Evolutionary conservation across 768 basidiomycete genomes (phyloP).

Genomic region (Suillus brevipes): DNA sequence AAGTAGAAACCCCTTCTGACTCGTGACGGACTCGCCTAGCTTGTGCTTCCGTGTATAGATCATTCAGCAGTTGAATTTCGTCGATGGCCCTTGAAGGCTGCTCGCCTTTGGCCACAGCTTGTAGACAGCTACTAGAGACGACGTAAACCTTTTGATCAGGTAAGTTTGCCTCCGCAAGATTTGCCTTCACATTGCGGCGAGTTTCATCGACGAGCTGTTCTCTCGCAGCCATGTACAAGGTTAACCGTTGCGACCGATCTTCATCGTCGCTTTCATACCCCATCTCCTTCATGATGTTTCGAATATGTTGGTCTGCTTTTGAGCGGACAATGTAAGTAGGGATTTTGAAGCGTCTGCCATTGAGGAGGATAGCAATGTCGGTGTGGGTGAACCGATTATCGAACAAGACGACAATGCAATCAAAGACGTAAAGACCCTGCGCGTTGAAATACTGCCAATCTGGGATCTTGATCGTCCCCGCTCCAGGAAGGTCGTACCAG

Average conservation of each 20-base stretch:
- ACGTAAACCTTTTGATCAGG: constrained; percentile 22
- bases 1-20: not conserved
- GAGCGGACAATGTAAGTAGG: constrained; percentile 19
- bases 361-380: constrained; percentile 16
- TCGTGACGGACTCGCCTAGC: constrained; percentile 5
- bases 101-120: constrained; percentile 9
- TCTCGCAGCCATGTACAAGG: constrained; percentile 15
- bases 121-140: constrained; percentile 17
- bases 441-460: constrained; percentile 32
- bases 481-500: constrained; percentile 33
- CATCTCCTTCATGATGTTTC: constrained; percentile 12
- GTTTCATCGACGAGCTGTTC: constrained; percentile 21
- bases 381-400: constrained; percentile 18
- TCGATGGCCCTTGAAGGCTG: constrained; percentile 12
- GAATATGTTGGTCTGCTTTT: constrained; percentile 18
- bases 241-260: constrained; percentile 8
- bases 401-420: constrained; percentile 18
- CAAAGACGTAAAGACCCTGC: constrained; percentile 25
- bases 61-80: constrained; percentile 16
- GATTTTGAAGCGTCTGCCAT: constrained; percentile 17
- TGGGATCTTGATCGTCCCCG: constrained; percentile 24
- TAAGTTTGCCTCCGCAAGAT: constrained; percentile 16
- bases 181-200: constrained; percentile 13
- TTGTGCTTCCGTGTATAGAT: constrained; percentile 12
- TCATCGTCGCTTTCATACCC: constrained; percentile 12